Conservation (phyloP, 1,284 basidiomycete species). For the Rhizoctonia solani region DNA sequence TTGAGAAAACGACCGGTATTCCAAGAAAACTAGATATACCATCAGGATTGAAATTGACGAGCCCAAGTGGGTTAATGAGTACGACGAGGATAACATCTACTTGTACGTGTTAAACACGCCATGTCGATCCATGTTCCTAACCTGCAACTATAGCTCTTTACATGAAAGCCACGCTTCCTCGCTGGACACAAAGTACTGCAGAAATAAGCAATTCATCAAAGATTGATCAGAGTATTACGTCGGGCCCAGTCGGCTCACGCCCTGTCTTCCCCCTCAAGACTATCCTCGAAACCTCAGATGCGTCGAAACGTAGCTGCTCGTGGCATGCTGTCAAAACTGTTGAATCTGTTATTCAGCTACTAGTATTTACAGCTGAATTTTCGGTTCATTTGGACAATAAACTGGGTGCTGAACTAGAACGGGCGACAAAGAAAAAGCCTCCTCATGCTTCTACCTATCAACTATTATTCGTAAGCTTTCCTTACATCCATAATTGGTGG, state of each 20-base stretch:
- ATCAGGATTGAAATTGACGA: constrained; percentile 47
- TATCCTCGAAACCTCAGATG: no score
- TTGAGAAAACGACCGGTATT: constrained; percentile 51
- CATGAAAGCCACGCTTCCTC: constrained; percentile 82
- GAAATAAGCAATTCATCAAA: no score
- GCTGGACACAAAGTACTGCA: constrained; percentile 84
- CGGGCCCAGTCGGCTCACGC: no score
- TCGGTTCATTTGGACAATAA: constrained; percentile 75
- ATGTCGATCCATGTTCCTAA: not conserved
- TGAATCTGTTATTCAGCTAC: constrained; percentile 71
- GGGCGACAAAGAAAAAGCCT: constrained; percentile 95
- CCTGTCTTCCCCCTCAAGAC: no score
- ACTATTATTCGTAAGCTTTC: constrained; percentile 77
- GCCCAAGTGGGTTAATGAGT: constrained; percentile 53
- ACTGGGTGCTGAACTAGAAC: constrained; percentile 76
- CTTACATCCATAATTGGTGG: constrained; percentile 10
- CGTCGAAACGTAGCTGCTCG: no score
- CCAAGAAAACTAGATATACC: constrained; percentile 47
- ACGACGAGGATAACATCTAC: constrained; percentile 51
- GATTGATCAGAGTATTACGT: no score
- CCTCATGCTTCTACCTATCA: constrained; percentile 78
- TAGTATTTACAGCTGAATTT: constrained; percentile 82
- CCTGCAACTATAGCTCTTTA: constrained; percentile 39
- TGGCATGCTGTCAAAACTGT: constrained; percentile 58
- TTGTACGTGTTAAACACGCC: constrained; percentile 39